Evolutionary conservation across 768 basidiomycete species (phyloP).

Genomic region (Phylloporus sp.): DNA sequence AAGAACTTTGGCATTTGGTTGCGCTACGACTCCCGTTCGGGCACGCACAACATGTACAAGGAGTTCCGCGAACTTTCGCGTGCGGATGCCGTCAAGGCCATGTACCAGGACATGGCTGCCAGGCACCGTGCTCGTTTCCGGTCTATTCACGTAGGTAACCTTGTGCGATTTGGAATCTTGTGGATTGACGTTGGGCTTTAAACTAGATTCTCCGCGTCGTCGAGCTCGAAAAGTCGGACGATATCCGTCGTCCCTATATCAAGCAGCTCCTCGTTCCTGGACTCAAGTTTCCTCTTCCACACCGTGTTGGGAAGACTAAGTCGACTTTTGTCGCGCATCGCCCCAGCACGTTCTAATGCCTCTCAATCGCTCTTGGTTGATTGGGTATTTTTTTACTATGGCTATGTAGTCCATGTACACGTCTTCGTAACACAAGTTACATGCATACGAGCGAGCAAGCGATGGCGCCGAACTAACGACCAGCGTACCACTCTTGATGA

Average conservation of each 20-base stretch:
- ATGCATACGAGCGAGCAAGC: neutral
- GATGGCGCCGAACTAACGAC: too few species aligned
- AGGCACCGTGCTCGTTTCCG: slow-evolving; percentile 99
- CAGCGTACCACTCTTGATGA: too few species aligned
- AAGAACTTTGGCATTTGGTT: slow-evolving; percentile 99
- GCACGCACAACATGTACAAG: slow-evolving; percentile 99
- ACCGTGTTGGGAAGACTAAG: slow-evolving; percentile 73
- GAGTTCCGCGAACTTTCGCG: slow-evolving; percentile 95
- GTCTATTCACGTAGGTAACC: slow-evolving; percentile 91
- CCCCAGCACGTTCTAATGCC: slow-evolving; percentile 61
- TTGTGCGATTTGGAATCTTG: neutral
- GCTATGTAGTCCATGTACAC: slow-evolving; percentile 14
- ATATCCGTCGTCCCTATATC: slow-evolving; percentile 96
- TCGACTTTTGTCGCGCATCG: slow-evolving; percentile 78
- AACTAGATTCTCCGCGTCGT: slow-evolving; percentile 93
- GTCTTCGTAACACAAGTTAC: slow-evolving; percentile 4
- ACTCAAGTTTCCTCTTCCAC: slow-evolving; percentile 97
- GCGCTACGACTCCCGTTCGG: slow-evolving; percentile 98
- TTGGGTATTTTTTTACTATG: slow-evolving; percentile 3
- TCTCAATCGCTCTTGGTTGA: neutral
- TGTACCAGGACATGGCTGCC: slow-evolving; percentile 99
- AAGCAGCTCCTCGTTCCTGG: slow-evolving; percentile 86
- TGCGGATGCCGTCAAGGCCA: slow-evolving; percentile 89
- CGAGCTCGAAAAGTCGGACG: slow-evolving; percentile 88
- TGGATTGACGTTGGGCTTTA: neutral